Conservation (phyloP, 345 rosid species). For the Citrus reticulata region DNA sequence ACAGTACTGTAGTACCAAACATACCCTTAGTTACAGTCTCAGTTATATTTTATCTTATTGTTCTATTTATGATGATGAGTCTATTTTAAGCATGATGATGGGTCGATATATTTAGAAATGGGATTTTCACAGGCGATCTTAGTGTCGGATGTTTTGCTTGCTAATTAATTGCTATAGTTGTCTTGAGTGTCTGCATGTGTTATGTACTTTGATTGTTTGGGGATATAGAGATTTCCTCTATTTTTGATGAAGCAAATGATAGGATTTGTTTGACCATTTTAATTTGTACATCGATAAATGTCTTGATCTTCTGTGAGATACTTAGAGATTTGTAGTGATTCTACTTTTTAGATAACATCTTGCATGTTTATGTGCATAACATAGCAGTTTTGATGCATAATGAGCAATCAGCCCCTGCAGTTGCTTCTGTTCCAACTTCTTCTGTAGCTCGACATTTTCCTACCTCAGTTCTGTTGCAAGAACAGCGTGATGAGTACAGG, state of each 20-base stretch:
- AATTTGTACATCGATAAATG: background rate
- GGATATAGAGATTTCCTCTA: background rate
- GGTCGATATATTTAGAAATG: background rate
- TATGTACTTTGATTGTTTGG: background rate
- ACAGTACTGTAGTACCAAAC: no score
- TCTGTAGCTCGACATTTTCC: constrained; percentile 63
- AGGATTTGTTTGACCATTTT: background rate
- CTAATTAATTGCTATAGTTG: background rate
- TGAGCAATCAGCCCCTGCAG: constrained; percentile 51
- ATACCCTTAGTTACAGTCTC: background rate
- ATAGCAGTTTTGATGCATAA: constrained; percentile 48
- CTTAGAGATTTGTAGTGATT: background rate
- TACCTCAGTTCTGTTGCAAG: constrained; percentile 65
- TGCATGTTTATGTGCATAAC: background rate
- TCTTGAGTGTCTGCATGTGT: background rate
- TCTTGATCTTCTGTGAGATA: background rate
- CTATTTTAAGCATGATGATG: background rate
- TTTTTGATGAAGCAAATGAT: background rate
- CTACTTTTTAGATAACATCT: background rate
- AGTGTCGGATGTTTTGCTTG: background rate
- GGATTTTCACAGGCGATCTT: background rate
- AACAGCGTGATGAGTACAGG: constrained; percentile 61
- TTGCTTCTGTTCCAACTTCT: constrained; percentile 45
- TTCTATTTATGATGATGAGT: background rate
- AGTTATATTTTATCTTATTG: background rate